Conservation (phyloP, 768 basidiomycete species). For the Suillus ampliporus region DNA sequence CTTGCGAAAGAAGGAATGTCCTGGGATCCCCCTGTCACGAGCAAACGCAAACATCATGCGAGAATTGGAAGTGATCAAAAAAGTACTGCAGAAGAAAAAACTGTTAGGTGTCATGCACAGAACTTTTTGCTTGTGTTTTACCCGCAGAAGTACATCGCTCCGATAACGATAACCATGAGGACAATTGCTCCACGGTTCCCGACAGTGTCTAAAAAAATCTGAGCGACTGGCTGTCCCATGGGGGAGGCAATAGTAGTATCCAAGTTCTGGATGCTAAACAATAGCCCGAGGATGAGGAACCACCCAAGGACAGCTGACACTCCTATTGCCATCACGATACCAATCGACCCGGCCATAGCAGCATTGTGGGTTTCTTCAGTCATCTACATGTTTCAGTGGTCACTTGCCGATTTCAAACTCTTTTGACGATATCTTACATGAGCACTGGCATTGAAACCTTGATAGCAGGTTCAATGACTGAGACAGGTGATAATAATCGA, state of each 20-base stretch:
- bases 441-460: slow-evolving; percentile 77
- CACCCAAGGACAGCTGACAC: slow-evolving; percentile 76
- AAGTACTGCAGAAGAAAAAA: slow-evolving; percentile 50
- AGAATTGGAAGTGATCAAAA: slow-evolving; percentile 79
- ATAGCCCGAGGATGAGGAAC: slow-evolving; percentile 73
- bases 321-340: slow-evolving; percentile 73
- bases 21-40: slow-evolving; percentile 76
- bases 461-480: background rate
- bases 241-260: slow-evolving; percentile 54
- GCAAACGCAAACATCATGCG: slow-evolving; percentile 87
- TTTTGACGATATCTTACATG: slow-evolving; percentile 49
- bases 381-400: slow-evolving; percentile 50
- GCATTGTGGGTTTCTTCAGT: slow-evolving; percentile 80
- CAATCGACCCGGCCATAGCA: slow-evolving; percentile 67
- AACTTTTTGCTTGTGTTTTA: slow-evolving; percentile 29
- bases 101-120: background rate
- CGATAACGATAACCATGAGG: slow-evolving; percentile 74
- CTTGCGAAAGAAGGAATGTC: slow-evolving; percentile 67
- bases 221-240: slow-evolving; percentile 75
- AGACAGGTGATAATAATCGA: background rate
- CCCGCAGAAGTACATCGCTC: slow-evolving; percentile 79
- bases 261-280: slow-evolving; percentile 81
- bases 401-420: background rate
- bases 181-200: slow-evolving; percentile 77
- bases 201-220: slow-evolving; percentile 80